phyloP scores from a whole-genome alignment of 2,329 filamentous ascomycete genomes.

The Neofusicoccum ribis region DNA sequence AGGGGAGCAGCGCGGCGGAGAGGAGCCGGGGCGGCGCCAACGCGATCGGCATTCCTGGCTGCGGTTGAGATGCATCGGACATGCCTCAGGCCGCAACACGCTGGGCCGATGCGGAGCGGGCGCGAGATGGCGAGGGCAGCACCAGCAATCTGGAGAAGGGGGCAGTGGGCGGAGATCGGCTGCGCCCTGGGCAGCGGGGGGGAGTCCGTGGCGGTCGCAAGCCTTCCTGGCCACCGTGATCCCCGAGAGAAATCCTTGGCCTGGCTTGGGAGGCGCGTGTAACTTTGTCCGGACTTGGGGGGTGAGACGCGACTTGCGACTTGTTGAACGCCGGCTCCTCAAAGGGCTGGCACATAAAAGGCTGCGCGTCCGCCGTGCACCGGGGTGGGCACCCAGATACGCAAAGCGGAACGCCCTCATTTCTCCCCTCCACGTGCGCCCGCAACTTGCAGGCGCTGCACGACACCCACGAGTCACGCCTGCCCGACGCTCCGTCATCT shows the following conservation, averaged over 20 bases:
- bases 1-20: not conserved
- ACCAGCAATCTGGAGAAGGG: conserved; percentile 10
- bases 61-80: not conserved
- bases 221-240: not conserved
- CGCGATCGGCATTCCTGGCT: not conserved
- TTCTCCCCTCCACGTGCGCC: not conserved
- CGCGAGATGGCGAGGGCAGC: not conserved
- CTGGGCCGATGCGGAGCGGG: conserved; percentile 1
- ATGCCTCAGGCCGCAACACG: not conserved
- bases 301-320: conserved; percentile 11
- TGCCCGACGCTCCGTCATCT: not conserved
- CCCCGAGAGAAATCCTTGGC: conserved; percentile 15
- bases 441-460: not conserved
- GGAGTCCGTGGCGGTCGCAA: not conserved
- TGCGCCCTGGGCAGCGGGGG: not conserved
- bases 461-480: conserved; percentile 4
- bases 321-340: conserved; percentile 18
- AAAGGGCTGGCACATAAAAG: not conserved
- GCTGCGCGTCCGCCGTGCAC: not conserved
- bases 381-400: not conserved
- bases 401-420: not conserved
- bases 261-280: conserved; percentile 5
- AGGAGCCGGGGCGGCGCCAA: not conserved
- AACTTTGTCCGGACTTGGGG: not conserved
- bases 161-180: conserved; percentile 9